Evolutionary conservation across 306 rosid species (phyloP).

Genomic region (Vigna angularis): DNA sequence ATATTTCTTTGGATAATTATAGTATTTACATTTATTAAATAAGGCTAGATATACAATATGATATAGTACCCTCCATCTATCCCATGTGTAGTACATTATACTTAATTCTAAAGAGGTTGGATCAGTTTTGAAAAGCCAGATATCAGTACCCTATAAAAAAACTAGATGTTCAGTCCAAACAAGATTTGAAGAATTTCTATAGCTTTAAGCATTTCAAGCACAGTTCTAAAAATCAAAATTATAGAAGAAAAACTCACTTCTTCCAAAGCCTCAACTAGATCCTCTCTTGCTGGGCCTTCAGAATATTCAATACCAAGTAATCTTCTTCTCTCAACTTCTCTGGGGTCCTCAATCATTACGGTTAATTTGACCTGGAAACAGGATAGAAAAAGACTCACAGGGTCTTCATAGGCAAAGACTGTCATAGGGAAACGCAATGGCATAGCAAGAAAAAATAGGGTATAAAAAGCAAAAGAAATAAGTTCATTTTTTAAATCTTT

Average conservation of each 20-base stretch:
- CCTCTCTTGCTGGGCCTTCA: conserved; percentile 86
- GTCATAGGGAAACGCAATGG: conserved; percentile 16
- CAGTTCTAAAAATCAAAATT: not conserved
- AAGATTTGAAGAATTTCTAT: conserved; percentile 20
- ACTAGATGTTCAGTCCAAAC: conserved; percentile 14
- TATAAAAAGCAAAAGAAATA: not conserved
- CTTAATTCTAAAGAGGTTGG: not conserved
- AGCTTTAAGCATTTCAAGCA: conserved; percentile 16
- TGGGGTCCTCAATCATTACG: conserved; percentile 89
- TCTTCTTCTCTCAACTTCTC: conserved; percentile 89
- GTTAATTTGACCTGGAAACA: conserved; percentile 80
- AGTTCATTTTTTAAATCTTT: conserved; percentile 15
- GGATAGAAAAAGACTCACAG: conserved; percentile 12
- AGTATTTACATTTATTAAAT: not conserved
- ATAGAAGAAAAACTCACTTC: conserved; percentile 59
- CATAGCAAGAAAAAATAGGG: not conserved
- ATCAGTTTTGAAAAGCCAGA: conserved; percentile 1
- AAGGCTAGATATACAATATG: not conserved
- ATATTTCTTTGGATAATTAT: not conserved
- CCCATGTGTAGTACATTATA: not conserved
- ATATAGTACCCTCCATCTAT: not conserved
- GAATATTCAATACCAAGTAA: conserved; percentile 90
- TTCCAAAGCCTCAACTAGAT: conserved; percentile 77
- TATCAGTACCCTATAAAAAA: conserved; percentile 5
- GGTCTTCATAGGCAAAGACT: conserved; percentile 16